These are phyloP conservation scores for Suhomyces vadensis DNA, from an alignment of 805 yeast genomes.

Conservation along the genomic window DNA sequence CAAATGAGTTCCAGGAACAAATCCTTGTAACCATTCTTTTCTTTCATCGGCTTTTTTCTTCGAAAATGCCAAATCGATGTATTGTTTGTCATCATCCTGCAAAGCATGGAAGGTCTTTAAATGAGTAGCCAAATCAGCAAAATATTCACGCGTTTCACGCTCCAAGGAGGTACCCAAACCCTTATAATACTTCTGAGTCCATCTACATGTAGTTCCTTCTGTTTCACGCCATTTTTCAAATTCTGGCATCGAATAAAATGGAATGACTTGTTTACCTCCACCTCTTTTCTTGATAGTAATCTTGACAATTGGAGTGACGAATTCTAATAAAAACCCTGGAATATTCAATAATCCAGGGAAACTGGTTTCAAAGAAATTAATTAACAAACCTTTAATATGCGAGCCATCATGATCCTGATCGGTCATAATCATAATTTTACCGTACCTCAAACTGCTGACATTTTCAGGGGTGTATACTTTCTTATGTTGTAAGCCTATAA, in stretches of 20 bases:
- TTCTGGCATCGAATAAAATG: constrained; percentile 95
- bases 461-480: constrained; percentile 67
- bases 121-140: constrained; percentile 80
- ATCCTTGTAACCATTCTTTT: constrained; percentile 94
- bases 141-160: constrained; percentile 84
- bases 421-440: constrained; percentile 98
- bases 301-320: constrained; percentile 94
- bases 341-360: constrained; percentile 90
- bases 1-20: constrained; percentile 85
- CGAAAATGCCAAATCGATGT: constrained; percentile 90
- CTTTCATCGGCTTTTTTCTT: constrained; percentile 96
- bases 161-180: constrained; percentile 96
- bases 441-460: constrained; percentile 78
- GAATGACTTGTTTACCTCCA: constrained; percentile 52
- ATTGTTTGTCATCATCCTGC: constrained; percentile 71
- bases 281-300: constrained; percentile 71
- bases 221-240: constrained; percentile 90
- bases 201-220: constrained; percentile 71
- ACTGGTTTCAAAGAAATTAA: constrained; percentile 88
- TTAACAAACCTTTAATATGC: constrained; percentile 93
- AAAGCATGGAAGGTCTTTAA: constrained; percentile 81
- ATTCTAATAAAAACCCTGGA: constrained; percentile 91
- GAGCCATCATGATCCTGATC: constrained; percentile 99
- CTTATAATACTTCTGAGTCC: constrained; percentile 95
- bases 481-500: constrained; percentile 93